Evolutionary conservation across 1,284 basidiomycete genomes (phyloP).

Genomic region (Tilletiopsis washingtonensis): DNA sequence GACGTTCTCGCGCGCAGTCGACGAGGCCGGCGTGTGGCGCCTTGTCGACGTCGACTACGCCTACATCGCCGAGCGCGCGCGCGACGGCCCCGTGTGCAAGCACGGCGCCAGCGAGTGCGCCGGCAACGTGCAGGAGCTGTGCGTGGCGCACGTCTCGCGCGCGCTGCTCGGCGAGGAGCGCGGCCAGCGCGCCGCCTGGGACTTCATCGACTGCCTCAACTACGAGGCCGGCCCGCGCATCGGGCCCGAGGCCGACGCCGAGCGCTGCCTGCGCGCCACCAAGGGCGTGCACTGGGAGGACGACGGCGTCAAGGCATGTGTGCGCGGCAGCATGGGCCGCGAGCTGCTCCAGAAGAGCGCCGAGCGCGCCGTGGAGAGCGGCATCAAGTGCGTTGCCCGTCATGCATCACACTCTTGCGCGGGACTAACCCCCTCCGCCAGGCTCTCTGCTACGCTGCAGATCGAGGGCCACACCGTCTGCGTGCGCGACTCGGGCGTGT

Average conservation of each 20-base stretch:
- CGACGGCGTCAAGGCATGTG: constrained; percentile 27
- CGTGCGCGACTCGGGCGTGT: constrained; percentile 23
- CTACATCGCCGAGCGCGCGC: constrained; percentile 18
- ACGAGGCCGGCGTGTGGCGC: constrained; percentile 23
- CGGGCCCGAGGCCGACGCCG: constrained; percentile 20
- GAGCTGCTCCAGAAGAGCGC: constrained; percentile 21
- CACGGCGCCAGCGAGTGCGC: constrained; percentile 30
- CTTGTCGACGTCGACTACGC: constrained; percentile 21
- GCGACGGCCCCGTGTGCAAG: constrained; percentile 21
- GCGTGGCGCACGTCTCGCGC: too few species aligned
- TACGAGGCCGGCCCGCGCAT: constrained; percentile 18
- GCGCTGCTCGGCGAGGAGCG: too few species aligned
- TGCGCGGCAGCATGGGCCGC: constrained; percentile 18
- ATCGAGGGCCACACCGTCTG: constrained; percentile 26
- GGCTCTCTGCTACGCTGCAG: constrained; percentile 18
- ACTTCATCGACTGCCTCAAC: constrained; percentile 30
- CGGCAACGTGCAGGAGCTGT: constrained; percentile 36
- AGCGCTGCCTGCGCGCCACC: constrained; percentile 21
- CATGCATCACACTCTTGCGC: constrained; percentile 4
- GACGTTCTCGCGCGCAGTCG: constrained; percentile 24
- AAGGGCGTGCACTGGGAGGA: constrained; percentile 19
- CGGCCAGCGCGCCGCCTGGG: constrained; percentile 32
- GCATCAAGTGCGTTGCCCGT: constrained; percentile 9
- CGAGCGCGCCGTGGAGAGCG: constrained; percentile 10
- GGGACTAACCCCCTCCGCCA: background rate